Percentiles rank a stretch among this genome's conserved stretches.
Evolutionary conservation across 306 rosid genomes (phyloP).

Genomic region (Senna tora): DNA sequence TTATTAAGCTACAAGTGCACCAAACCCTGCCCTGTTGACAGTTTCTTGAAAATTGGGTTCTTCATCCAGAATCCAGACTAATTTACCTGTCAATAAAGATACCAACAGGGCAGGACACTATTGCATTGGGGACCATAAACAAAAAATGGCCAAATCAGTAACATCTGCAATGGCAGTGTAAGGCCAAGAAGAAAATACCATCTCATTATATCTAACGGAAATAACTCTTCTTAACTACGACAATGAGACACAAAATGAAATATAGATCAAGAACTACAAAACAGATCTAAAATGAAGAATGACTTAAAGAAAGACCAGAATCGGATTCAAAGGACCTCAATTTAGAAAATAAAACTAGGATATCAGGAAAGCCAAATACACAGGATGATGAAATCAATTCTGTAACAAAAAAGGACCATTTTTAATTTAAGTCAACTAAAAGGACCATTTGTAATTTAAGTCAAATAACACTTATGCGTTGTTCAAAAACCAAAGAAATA

Average conservation of each 20-base stretch:
- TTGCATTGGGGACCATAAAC: slow-evolving; percentile 5
- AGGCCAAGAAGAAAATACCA: not conserved
- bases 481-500: not conserved
- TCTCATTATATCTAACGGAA: slow-evolving; percentile 16
- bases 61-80: slow-evolving; percentile 18
- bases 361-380: not conserved
- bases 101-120: slow-evolving; percentile 20
- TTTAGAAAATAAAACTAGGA: not conserved
- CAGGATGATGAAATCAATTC: not conserved
- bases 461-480: not conserved
- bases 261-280: not conserved
- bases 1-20: slow-evolving; percentile 17
- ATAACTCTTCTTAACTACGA: not conserved
- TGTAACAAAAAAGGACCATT: not conserved
- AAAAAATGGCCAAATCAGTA: not conserved
- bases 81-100: slow-evolving; percentile 23
- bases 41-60: slow-evolving; percentile 18
- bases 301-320: not conserved
- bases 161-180: not conserved
- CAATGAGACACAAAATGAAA: slow-evolving; percentile 8
- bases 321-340: not conserved
- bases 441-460: not conserved
- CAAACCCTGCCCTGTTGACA: slow-evolving; percentile 17
- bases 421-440: not conserved
- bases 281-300: not conserved